A percentile compares a stretch with the other conserved stretches of the same genome.
Evolutionary conservation across 2,329 filamentous ascomycete genomes (phyloP).

Genomic region (Botrytis medusae): DNA sequence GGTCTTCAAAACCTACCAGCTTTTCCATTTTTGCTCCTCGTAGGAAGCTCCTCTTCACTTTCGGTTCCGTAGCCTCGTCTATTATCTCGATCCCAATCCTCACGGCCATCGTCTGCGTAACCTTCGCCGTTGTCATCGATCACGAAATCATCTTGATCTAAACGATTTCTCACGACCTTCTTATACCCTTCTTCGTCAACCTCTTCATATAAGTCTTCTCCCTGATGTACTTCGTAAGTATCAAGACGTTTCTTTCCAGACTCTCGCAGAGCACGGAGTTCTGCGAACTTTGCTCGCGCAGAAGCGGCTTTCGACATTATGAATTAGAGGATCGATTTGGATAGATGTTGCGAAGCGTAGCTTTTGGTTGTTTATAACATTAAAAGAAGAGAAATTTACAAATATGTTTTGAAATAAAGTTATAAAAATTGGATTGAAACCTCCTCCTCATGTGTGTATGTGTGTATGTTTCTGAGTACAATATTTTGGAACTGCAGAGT

Average conservation of each 20-base stretch:
- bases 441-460: background rate
- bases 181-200: slow-evolving; percentile 98
- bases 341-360: background rate
- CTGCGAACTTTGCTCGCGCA: slow-evolving; percentile 58
- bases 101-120: slow-evolving; percentile 93
- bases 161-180: slow-evolving; percentile 82
- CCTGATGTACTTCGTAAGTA: slow-evolving; percentile 82
- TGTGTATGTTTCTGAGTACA: background rate
- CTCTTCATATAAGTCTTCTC: slow-evolving; percentile 86
- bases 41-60: slow-evolving; percentile 64
- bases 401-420: background rate
- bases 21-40: slow-evolving; percentile 52
- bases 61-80: slow-evolving; percentile 68
- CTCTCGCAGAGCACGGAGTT: slow-evolving; percentile 79
- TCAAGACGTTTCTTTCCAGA: slow-evolving; percentile 90
- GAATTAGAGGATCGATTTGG: slow-evolving; percentile 16
- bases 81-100: slow-evolving; percentile 70
- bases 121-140: slow-evolving; percentile 98
- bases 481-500: background rate
- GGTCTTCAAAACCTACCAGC: slow-evolving; percentile 31
- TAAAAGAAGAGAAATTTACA: background rate
- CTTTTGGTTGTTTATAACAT: background rate
- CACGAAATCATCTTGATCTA: slow-evolving; percentile 96
- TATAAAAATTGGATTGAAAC: background rate
- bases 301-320: slow-evolving; percentile 40